Evolutionary conservation across 2,329 filamentous ascomycete genomes (phyloP).

Genomic region (Scedosporium minutisporum): DNA sequence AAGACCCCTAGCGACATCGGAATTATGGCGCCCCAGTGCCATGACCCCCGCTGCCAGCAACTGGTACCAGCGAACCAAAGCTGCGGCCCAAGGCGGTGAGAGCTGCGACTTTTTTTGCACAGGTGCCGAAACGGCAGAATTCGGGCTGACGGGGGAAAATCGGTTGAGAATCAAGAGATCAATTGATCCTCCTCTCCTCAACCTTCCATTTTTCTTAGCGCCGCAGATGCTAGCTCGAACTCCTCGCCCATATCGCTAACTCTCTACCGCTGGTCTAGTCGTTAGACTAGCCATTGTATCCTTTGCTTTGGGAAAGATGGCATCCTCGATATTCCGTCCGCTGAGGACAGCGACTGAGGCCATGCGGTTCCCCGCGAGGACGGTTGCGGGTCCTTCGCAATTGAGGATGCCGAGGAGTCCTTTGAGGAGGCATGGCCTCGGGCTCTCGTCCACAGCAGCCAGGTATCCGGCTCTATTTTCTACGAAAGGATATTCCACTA

Average conservation of each 20-base stretch:
- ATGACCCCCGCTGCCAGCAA: no score
- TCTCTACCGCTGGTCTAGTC: neutral
- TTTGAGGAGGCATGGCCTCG: neutral
- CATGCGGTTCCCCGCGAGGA: neutral
- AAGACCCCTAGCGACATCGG: neutral
- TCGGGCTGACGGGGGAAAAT: neutral
- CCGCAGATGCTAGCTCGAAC: no score
- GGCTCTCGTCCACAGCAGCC: neutral
- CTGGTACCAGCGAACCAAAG: no score
- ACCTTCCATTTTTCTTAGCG: no score
- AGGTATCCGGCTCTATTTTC: neutral
- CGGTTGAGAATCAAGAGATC: neutral
- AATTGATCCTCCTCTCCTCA: no score
- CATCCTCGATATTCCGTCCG: slow-evolving; percentile 4
- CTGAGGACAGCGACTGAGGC: neutral
- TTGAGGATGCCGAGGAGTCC: neutral
- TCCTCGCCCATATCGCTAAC: neutral
- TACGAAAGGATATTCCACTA: neutral
- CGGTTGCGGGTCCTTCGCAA: neutral
- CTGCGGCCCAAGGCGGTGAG: neutral
- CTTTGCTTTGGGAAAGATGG: neutral
- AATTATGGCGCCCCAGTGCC: neutral
- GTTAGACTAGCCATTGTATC: neutral
- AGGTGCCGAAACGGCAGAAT: neutral
- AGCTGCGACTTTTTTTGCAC: neutral